Conservation (phyloP, 768 basidiomycete species). For the Fomitopsis pulvina region DNA sequence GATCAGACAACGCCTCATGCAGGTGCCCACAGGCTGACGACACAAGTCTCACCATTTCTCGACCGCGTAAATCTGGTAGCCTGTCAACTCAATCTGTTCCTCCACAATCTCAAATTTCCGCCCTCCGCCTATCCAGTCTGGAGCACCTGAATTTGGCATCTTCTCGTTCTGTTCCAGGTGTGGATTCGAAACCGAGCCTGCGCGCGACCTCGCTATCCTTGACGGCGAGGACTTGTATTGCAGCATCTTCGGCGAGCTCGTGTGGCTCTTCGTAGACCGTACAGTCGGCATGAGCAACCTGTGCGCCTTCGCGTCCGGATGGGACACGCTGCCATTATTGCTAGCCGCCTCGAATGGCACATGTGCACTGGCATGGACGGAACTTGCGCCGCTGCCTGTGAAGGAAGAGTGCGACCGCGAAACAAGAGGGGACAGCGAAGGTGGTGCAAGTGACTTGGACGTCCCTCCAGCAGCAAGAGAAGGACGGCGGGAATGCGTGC, state of each 20-base stretch:
- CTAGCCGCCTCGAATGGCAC: neutral
- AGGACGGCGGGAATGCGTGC: neutral
- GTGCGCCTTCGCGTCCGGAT: neutral
- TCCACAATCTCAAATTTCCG: constrained; percentile 44
- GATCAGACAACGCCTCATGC: too few relatives aligned
- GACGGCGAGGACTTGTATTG: constrained; percentile 11
- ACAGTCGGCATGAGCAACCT: constrained; percentile 23
- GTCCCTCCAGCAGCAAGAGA: neutral
- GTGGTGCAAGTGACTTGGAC: neutral
- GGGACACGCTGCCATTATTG: neutral
- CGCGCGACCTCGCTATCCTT: constrained; percentile 15
- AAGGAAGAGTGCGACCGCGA: neutral
- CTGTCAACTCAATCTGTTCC: constrained; percentile 42
- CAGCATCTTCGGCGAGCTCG: constrained; percentile 7
- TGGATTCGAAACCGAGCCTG: constrained; percentile 17
- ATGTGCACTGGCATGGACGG: neutral
- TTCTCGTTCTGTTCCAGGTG: constrained; percentile 12
- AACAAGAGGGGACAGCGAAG: neutral
- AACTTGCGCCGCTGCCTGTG: neutral
- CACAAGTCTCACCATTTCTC: constrained; percentile 62
- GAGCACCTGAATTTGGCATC: constrained; percentile 4
- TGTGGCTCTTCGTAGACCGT: constrained; percentile 5
- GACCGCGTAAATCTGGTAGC: constrained; percentile 82
- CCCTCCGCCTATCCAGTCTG: constrained; percentile 36
- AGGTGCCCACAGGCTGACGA: constrained; percentile 2